These are phyloP conservation scores for Pseudogymnoascus sp. DNA, from an alignment of 2,329 filamentous ascomycete genomes.

Conservation along the genomic window DNA sequence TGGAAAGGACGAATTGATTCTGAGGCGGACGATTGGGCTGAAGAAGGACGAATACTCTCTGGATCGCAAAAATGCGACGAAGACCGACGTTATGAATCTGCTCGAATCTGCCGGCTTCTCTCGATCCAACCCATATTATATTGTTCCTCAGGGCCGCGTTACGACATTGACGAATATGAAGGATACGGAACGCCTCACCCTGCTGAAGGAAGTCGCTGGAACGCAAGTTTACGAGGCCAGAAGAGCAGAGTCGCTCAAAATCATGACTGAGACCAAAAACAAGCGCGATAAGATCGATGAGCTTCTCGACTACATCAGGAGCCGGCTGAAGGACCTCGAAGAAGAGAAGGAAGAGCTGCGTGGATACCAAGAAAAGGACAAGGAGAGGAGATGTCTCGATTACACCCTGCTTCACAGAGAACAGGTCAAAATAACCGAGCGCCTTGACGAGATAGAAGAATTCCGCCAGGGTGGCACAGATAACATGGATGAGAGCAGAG, in stretches of 20 bases:
- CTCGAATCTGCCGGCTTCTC: conserved; percentile 95
- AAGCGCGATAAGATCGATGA: conserved; percentile 94
- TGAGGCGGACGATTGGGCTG: conserved; percentile 87
- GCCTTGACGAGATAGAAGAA: conserved; percentile 75
- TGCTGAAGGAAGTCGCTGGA: conserved; percentile 96
- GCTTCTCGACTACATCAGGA: conserved; percentile 81
- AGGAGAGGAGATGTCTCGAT: conserved; percentile 82
- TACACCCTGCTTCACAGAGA: conserved; percentile 91
- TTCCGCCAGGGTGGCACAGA: conserved; percentile 74
- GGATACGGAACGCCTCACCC: conserved; percentile 76
- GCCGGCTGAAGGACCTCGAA: conserved; percentile 79
- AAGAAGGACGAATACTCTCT: conserved; percentile 99
- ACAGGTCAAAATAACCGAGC: conserved; percentile 66
- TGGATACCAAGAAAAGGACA: conserved; percentile 89
- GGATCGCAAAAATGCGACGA: conserved; percentile 92
- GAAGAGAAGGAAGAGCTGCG: conserved; percentile 95
- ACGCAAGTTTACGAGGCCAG: conserved; percentile 95
- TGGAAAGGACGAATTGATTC: conserved; percentile 78
- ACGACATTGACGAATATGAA: conserved; percentile 98
- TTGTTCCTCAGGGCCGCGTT: conserved; percentile 93
- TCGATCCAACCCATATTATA: conserved; percentile 96
- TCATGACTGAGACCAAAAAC: conserved; percentile 93
- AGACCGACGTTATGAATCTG: conserved; percentile 87
- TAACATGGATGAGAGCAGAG: conserved; percentile 70
- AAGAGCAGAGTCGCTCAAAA: conserved; percentile 83